Percentiles rank a stretch among this genome's conserved stretches.
Conservation (phyloP, 2,329 filamentous ascomycete genomes). For the Calonectria naviculata region DNA sequence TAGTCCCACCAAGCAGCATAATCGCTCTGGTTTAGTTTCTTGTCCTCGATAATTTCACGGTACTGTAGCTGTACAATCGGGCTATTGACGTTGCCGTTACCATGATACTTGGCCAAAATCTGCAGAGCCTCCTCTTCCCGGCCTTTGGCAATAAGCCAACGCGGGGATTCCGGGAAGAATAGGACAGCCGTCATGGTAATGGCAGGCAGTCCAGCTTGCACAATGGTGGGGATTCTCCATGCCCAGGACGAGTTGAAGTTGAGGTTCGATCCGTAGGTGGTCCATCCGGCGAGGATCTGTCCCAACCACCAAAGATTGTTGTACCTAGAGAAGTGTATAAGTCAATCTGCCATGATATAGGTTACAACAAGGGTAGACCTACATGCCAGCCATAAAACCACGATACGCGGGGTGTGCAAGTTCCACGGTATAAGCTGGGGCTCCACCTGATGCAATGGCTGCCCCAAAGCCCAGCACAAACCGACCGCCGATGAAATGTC, state of each 20-base stretch:
- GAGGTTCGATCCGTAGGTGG: slow-evolving; percentile 8
- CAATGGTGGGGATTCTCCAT: slow-evolving; percentile 55
- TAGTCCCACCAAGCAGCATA: slow-evolving; percentile 55
- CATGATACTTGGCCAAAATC: slow-evolving; percentile 55
- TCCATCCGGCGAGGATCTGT: slow-evolving; percentile 8
- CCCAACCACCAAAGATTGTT: slow-evolving; percentile 12
- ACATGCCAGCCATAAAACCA: slow-evolving; percentile 9
- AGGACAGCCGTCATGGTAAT: slow-evolving; percentile 47
- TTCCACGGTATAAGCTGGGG: slow-evolving; percentile 59
- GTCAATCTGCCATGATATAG: background rate
- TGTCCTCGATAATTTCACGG: slow-evolving; percentile 40
- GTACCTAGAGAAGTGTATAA: background rate
- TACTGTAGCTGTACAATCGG: slow-evolving; percentile 56
- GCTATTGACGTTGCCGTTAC: slow-evolving; percentile 54
- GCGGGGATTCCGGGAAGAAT: slow-evolving; percentile 55
- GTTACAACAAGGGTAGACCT: background rate
- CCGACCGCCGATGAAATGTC: slow-evolving; percentile 63
- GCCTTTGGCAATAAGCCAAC: slow-evolving; percentile 53
- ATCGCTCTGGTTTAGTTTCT: slow-evolving; percentile 48
- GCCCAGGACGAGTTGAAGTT: slow-evolving; percentile 46
- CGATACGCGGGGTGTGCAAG: slow-evolving; percentile 47
- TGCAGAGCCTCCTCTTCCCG: slow-evolving; percentile 46
- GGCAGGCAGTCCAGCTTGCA: slow-evolving; percentile 55
- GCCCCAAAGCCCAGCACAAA: slow-evolving; percentile 67
- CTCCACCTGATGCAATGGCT: slow-evolving; percentile 54